Conservation (phyloP, 257 asterid genomes). For the Solanum paucissectum region DNA sequence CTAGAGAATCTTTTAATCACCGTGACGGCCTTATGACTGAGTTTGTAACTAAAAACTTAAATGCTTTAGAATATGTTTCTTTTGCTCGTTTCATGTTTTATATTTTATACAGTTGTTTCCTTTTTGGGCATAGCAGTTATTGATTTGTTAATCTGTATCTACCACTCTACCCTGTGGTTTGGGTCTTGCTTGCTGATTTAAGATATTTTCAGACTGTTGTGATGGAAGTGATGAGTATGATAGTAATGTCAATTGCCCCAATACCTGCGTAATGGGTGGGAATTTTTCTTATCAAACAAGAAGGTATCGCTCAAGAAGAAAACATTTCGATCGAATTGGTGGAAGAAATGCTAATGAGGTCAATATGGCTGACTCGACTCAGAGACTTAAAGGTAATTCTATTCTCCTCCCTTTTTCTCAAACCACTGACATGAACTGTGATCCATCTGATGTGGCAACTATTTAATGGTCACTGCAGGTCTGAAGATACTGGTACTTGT, state of each 20-base stretch:
- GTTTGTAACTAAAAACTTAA: neutral
- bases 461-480: constrained; percentile 33
- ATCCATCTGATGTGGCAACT: constrained; percentile 2
- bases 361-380: constrained; percentile 31
- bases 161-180: constrained; percentile 2
- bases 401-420: neutral
- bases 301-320: constrained; percentile 16
- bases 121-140: neutral
- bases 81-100: neutral
- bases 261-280: constrained; percentile 85
- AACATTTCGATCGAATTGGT: constrained; percentile 10
- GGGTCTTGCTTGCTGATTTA: neutral
- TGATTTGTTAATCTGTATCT: neutral
- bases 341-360: constrained; percentile 29
- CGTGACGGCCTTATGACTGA: neutral
- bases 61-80: neutral
- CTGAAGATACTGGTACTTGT: constrained; percentile 45
- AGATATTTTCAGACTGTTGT: constrained; percentile 62
- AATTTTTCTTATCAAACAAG: constrained; percentile 40
- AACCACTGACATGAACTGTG: neutral
- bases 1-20: neutral
- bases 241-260: constrained; percentile 52
- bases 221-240: constrained; percentile 98
- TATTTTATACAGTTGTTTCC: neutral
- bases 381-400: constrained; percentile 43